phyloP scores from a whole-genome alignment of 179 eudicot genomes.

The Heliamphora pulchella region DNA sequence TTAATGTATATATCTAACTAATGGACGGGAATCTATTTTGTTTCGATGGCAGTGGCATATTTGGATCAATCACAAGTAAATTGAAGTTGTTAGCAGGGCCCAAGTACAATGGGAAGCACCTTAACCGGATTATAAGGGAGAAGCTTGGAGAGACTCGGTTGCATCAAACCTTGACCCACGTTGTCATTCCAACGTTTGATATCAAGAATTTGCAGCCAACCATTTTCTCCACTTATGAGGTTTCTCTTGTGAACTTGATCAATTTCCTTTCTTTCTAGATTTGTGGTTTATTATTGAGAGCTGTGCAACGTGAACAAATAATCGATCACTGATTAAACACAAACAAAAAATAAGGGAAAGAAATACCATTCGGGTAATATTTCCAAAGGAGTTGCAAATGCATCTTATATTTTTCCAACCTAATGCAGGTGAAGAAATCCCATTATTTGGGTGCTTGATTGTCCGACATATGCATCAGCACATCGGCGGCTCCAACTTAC shows the following conservation, averaged over 20 bases:
- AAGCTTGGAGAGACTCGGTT: slow-evolving; percentile 16
- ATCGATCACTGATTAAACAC: no score
- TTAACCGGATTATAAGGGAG: slow-evolving; percentile 15
- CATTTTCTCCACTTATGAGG: slow-evolving; percentile 24
- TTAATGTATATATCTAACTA: no score
- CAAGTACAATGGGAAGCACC: slow-evolving; percentile 21
- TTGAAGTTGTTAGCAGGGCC: slow-evolving; percentile 18
- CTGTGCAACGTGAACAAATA: no score
- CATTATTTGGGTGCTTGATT: neutral
- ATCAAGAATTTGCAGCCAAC: slow-evolving; percentile 23
- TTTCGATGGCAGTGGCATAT: slow-evolving; percentile 11
- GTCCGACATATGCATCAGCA: slow-evolving; percentile 5
- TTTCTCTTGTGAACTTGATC: no score
- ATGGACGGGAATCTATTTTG: no score
- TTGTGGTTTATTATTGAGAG: no score
- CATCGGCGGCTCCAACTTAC: slow-evolving; percentile 17
- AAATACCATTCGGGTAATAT: no score
- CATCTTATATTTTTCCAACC: no score
- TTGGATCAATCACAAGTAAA: slow-evolving; percentile 1
- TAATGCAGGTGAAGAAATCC: slow-evolving; percentile 8
- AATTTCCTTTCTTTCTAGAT: no score
- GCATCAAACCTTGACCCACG: slow-evolving; percentile 17
- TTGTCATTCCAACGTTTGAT: slow-evolving; percentile 27
- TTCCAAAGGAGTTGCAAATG: no score
- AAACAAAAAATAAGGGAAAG: no score